Percentiles rank a stretch among this genome's conserved stretches.
Conservation (phyloP, 345 rosid genomes). For the Adansonia digitata region DNA sequence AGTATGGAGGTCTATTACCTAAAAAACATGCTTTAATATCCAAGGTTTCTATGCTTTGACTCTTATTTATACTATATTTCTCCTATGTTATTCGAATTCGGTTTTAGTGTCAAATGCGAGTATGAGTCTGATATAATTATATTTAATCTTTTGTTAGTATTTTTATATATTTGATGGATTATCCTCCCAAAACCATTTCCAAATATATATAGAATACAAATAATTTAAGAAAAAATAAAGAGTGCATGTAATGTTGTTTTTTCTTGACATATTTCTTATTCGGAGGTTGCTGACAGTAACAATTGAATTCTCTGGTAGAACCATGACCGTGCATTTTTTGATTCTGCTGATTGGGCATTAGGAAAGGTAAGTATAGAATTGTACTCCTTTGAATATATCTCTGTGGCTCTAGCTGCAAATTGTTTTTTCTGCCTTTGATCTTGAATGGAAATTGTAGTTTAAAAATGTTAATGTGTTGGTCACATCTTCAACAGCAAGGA, state of each 20-base stretch:
- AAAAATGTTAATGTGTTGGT: neutral
- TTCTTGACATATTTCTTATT: neutral
- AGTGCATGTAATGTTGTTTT: neutral
- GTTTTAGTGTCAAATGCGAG: too few relatives aligned
- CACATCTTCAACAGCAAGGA: constrained; percentile 43
- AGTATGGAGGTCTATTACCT: constrained; percentile 64
- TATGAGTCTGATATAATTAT: too few relatives aligned
- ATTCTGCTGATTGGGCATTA: constrained; percentile 72
- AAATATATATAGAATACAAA: too few relatives aligned
- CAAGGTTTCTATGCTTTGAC: constrained; percentile 36
- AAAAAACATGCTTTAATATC: constrained; percentile 78
- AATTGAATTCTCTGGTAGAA: constrained; percentile 41
- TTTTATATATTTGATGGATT: too few relatives aligned
- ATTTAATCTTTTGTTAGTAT: too few relatives aligned
- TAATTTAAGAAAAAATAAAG: too few relatives aligned
- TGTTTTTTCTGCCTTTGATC: neutral
- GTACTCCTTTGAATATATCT: constrained; percentile 14
- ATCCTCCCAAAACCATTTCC: too few relatives aligned
- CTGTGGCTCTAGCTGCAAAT: neutral
- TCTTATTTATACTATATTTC: neutral
- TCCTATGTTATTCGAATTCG: too few relatives aligned
- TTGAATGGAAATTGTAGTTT: constrained; percentile 21
- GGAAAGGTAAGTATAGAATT: neutral
- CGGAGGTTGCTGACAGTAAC: constrained; percentile 9
- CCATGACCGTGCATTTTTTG: constrained; percentile 82